Conservation (phyloP, 1,284 basidiomycete genomes). For the Cryptococcus sp. region DNA sequence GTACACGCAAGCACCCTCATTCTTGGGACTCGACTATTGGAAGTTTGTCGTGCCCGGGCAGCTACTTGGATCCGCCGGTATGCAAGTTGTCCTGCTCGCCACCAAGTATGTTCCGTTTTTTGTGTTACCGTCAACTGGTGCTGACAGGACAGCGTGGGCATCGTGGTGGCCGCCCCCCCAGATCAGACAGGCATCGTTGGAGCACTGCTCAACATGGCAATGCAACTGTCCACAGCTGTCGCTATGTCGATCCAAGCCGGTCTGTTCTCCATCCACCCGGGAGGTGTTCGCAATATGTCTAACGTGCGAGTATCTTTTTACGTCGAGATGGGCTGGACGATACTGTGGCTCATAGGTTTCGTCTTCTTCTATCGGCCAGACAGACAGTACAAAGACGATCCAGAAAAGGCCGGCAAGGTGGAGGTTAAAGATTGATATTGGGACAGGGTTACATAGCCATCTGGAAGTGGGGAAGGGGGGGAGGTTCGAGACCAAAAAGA, state of each 20-base stretch:
- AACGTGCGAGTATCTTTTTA: slow-evolving; percentile 34
- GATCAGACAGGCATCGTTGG: slow-evolving; percentile 36
- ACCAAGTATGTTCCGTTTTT: slow-evolving; percentile 16
- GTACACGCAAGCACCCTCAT: slow-evolving; percentile 8
- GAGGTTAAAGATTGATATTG: too few relatives aligned
- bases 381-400: too few relatives aligned
- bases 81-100: slow-evolving; percentile 16
- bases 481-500: too few relatives aligned
- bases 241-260: slow-evolving; percentile 42
- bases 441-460: too few relatives aligned
- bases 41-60: slow-evolving; percentile 19
- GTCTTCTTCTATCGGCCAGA: slow-evolving; percentile 25
- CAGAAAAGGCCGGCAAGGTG: too few relatives aligned
- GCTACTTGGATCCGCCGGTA: slow-evolving; percentile 16
- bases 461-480: too few relatives aligned
- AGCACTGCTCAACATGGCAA: slow-evolving; percentile 35
- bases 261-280: slow-evolving; percentile 34
- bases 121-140: background rate
- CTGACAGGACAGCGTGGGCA: slow-evolving; percentile 9
- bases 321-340: slow-evolving; percentile 40
- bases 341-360: slow-evolving; percentile 32
- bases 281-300: slow-evolving; percentile 24
- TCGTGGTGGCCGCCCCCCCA: slow-evolving; percentile 35
- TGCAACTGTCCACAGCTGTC: slow-evolving; percentile 36
- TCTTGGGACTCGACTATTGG: slow-evolving; percentile 18